Evolutionary conservation across 176 grass and related monocot genomes (phyloP).

Genomic region (Avena sativa): DNA sequence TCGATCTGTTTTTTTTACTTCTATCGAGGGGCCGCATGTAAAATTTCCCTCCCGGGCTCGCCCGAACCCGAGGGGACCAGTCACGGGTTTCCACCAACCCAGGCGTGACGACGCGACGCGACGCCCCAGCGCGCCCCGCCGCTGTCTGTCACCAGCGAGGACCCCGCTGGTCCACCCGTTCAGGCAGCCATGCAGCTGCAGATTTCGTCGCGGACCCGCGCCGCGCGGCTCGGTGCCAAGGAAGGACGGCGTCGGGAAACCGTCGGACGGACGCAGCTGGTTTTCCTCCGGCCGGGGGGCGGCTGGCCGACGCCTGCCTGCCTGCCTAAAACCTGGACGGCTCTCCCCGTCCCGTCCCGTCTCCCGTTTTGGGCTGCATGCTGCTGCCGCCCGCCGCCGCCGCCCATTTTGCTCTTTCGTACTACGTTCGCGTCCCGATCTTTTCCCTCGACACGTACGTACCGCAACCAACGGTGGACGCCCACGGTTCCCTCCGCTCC

Average conservation of each 20-base stretch:
- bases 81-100: neutral
- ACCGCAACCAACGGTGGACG: neutral
- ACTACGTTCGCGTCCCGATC: neutral
- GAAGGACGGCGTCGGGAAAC: constrained; percentile 1
- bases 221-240: neutral
- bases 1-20: neutral
- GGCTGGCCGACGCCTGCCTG: too few species aligned
- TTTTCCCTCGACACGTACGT: too few species aligned
- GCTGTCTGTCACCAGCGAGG: neutral
- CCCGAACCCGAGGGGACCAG: neutral
- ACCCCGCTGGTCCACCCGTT: neutral
- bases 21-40: neutral
- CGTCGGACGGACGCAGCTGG: constrained; percentile 31
- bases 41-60: neutral
- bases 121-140: neutral
- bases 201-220: neutral
- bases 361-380: neutral
- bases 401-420: neutral
- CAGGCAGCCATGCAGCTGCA: neutral
- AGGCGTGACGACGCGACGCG: neutral
- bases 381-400: neutral
- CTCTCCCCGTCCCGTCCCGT: neutral
- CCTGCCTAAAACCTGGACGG: constrained; percentile 24
- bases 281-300: constrained; percentile 12
- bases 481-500: constrained; percentile 41